Percentiles rank a stretch among this genome's conserved stretches.
phyloP scores from a whole-genome alignment of 345 rosid genomes.

The Crucihimalaya himalaica region DNA sequence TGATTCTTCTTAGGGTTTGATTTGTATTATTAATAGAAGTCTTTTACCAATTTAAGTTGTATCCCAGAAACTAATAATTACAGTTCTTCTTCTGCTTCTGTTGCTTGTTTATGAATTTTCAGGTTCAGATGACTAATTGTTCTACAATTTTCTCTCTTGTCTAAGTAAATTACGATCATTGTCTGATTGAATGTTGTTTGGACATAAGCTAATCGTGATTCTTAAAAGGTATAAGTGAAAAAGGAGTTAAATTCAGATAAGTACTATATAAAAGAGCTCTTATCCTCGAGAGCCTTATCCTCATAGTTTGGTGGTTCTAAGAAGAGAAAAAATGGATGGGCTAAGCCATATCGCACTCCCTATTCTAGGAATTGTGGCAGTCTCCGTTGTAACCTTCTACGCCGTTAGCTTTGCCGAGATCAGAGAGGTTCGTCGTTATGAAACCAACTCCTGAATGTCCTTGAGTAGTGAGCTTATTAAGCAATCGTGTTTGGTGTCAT shows the following conservation, averaged over 20 bases:
- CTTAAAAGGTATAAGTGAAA: neutral
- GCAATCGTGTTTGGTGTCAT: neutral
- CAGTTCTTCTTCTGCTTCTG: neutral
- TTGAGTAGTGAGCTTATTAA: neutral
- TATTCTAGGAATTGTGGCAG: conserved; percentile 62
- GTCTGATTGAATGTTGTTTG: neutral
- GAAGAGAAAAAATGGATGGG: conserved; percentile 53
- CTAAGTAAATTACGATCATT: neutral
- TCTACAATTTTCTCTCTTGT: neutral
- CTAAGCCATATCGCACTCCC: conserved; percentile 62
- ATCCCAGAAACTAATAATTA: conserved; percentile 6
- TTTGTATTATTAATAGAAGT: conserved; percentile 18
- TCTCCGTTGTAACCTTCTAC: conserved; percentile 67
- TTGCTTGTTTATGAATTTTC: neutral
- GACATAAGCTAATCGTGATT: conserved; percentile 1
- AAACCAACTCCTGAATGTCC: neutral
- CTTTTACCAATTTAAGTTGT: neutral
- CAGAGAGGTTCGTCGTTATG: conserved; percentile 51
- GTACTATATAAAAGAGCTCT: neutral
- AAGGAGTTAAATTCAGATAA: neutral
- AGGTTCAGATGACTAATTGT: too few species aligned
- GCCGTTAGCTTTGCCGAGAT: conserved; percentile 68
- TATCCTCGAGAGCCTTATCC: conserved; percentile 28
- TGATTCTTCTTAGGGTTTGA: conserved; percentile 2
- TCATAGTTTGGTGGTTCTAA: conserved; percentile 12